Base-by-base conservation (phyloP, 345 rosid species). In the Citrus reticulata region DNA sequence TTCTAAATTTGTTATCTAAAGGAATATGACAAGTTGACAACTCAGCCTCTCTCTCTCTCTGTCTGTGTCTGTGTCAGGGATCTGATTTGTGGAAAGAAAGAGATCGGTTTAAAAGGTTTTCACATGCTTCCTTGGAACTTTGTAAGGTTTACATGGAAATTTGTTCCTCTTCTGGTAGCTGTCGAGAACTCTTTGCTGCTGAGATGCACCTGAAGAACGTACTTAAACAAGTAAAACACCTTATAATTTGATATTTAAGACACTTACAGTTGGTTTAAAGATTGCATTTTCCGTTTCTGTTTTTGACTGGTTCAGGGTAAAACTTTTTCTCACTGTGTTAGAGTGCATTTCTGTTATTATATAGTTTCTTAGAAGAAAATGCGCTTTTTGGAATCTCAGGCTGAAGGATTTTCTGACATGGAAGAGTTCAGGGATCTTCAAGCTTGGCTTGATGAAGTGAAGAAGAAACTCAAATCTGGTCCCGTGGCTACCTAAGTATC, bases 81-180 rank as follows among this genome's bases (percentile, higher is more conserved):
- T 86, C 92, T 71, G 93, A 91, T 82, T 73, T 94, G 81, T 96
- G 97, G 97, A 91, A 91, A 81, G 94, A 96, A 80, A 66, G 65
- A 84, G 97, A 93, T 59, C 89, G 91, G 64, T 96, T 96, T 83
- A 86, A 83, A 83, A 87, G 72, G 79, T 96, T 85, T 57, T 91
- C 95, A 61, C 79, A 25, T 74, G 92, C 97, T 9, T 93, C 94
- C 7, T 81, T 90, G 87, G 96, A 92, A 74, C 95, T 93, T 14
- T 87, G 93, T 76, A 89, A 81, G 82, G 92, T 93, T 5, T 92
- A 93, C 84, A 89, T 89, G 91, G 91, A 89, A 83, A 91, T 96
- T 68, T 90, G 95, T 40, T 86, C 76, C 7, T 83, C 89, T 7
- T 89, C 89, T n/a, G 90, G 90, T 77, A 91, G 95, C 79, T 85